Evolutionary conservation across 345 rosid species (phyloP).

Genomic region (Pseudoturritis turrita): DNA sequence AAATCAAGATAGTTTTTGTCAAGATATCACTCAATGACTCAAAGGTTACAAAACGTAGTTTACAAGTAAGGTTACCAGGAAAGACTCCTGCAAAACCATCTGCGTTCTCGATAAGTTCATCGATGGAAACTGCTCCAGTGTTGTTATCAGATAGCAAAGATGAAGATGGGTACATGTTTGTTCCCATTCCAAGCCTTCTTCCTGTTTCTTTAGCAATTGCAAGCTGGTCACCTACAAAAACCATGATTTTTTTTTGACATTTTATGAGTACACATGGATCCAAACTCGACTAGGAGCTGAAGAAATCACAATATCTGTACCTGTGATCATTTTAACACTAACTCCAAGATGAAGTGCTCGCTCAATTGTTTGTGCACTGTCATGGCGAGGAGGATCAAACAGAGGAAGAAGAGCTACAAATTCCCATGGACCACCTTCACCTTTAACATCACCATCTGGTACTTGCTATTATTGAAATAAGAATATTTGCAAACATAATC

Average conservation of each 20-base stretch:
- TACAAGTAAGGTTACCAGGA: conserved; percentile 32
- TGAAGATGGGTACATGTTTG: conserved; percentile 86
- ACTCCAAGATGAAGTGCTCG: conserved; percentile 60
- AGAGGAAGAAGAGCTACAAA: conserved; percentile 71
- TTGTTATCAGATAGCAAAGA: conserved; percentile 41
- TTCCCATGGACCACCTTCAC: conserved; percentile 67
- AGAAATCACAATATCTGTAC: conserved; percentile 1
- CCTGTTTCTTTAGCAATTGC: conserved; percentile 68
- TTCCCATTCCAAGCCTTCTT: conserved; percentile 69
- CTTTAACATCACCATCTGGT: conserved; percentile 48
- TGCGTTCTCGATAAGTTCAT: conserved; percentile 40
- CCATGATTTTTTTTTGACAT: not conserved
- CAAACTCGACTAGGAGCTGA: not conserved
- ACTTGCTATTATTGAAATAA: conserved; percentile 36
- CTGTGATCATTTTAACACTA: conserved; percentile 69
- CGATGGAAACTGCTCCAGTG: conserved; percentile 34
- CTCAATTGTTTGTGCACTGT: conserved; percentile 58
- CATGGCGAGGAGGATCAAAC: conserved; percentile 60
- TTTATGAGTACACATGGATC: not conserved
- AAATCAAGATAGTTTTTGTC: not conserved
- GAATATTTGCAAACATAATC: not conserved
- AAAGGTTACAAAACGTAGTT: conserved; percentile 7
- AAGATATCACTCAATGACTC: not conserved
- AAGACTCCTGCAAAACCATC: conserved; percentile 72
- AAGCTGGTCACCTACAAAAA: conserved; percentile 50